These are phyloP conservation scores for Ophiostoma ips DNA, from an alignment of 2,329 filamentous ascomycete genomes.

Conservation along the genomic window DNA sequence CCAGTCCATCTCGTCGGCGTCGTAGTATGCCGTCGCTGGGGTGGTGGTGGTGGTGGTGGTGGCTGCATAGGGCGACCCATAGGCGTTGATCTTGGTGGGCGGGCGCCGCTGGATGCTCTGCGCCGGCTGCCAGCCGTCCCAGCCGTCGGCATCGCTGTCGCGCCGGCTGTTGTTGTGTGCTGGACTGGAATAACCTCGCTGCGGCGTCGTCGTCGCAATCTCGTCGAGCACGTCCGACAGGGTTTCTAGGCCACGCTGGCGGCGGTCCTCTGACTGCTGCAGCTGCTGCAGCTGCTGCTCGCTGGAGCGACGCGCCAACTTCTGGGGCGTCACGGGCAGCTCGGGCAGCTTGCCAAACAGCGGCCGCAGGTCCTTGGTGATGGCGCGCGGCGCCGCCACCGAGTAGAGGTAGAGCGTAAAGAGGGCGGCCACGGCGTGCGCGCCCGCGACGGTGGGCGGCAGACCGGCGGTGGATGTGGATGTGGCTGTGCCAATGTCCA, in stretches of 20 bases:
- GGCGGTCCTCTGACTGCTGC: constrained; percentile 19
- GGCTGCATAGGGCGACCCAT: too few species aligned
- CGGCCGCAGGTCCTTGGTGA: constrained; percentile 43
- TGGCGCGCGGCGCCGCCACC: constrained; percentile 28
- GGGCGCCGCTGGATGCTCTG: not conserved
- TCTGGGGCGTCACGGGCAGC: constrained; percentile 11
- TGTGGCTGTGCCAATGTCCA: constrained; percentile 45
- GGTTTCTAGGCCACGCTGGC: constrained; percentile 17
- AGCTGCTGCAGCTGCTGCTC: not conserved
- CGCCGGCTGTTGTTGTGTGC: not conserved
- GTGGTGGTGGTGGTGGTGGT: too few species aligned
- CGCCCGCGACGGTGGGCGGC: constrained; percentile 29
- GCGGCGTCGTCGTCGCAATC: constrained; percentile 22
- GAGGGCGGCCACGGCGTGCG: constrained; percentile 40
- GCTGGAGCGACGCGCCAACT: not conserved
- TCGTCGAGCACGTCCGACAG: constrained; percentile 35
- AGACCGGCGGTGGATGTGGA: constrained; percentile 25
- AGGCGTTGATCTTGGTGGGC: not conserved
- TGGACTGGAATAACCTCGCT: not conserved
- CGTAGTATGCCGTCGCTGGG: not conserved
- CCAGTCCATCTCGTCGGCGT: constrained; percentile 60
- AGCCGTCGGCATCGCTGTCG: constrained; percentile 4
- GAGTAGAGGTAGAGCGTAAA: constrained; percentile 39
- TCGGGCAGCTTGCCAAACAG: constrained; percentile 29
- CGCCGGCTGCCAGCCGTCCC: constrained; percentile 4